Conservation (phyloP, 2,329 filamentous ascomycete genomes). For the Didymella segeticola region DNA sequence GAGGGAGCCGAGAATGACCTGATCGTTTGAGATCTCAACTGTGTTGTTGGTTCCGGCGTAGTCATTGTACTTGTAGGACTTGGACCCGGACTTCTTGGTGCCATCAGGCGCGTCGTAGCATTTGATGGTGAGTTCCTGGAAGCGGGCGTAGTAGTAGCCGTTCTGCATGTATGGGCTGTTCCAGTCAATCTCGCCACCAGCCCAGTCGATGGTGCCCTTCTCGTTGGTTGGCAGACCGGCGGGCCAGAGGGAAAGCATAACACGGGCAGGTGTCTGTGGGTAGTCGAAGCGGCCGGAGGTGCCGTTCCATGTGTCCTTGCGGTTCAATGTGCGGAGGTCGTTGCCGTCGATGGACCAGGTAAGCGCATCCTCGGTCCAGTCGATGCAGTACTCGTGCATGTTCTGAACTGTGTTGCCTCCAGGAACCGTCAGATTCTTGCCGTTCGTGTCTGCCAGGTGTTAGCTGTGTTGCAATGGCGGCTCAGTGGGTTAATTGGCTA, state of each 20-base stretch:
- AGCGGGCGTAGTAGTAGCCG: constrained; percentile 87
- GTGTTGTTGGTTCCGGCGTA: constrained; percentile 72
- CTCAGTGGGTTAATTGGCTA: too few species aligned
- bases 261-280: constrained; percentile 88
- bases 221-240: constrained; percentile 81
- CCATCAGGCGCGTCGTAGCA: constrained; percentile 86
- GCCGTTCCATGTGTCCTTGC: constrained; percentile 82
- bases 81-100: constrained; percentile 63
- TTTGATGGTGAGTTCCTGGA: constrained; percentile 78
- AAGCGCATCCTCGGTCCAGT: constrained; percentile 87
- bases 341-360: constrained; percentile 88
- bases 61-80: constrained; percentile 78
- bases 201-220: constrained; percentile 87
- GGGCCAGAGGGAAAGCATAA: constrained; percentile 96
- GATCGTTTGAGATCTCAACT: constrained; percentile 75
- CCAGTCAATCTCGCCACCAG: constrained; percentile 91
- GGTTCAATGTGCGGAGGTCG: constrained; percentile 74
- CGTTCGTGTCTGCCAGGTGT: constrained; percentile 70
- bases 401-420: constrained; percentile 75
- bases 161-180: constrained; percentile 78
- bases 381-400: constrained; percentile 85
- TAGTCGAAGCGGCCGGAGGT: constrained; percentile 83
- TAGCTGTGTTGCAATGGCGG: constrained; percentile 24
- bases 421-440: constrained; percentile 68
- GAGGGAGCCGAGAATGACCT: constrained; percentile 79